These are phyloP conservation scores for Capniomyces stellatus DNA, from an alignment of 371 early-diverging fungal genomes.

Conservation along the genomic window DNA sequence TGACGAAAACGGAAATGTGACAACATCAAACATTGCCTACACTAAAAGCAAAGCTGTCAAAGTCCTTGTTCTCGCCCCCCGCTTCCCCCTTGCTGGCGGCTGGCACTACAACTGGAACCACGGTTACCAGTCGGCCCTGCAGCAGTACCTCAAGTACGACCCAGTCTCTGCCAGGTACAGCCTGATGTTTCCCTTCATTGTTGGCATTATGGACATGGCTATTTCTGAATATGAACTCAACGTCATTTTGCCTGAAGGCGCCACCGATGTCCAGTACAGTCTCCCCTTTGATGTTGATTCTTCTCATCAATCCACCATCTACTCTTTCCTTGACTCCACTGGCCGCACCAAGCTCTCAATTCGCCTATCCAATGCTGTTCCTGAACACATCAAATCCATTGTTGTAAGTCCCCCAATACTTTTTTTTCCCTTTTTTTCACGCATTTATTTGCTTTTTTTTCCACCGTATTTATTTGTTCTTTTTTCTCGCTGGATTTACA, in stretches of 20 bases:
- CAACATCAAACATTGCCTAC: constrained; percentile 50
- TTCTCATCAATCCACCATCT: constrained; percentile 3
- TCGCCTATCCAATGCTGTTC: constrained; percentile 1
- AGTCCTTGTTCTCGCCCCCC: constrained; percentile 54
- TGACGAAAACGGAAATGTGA: constrained; percentile 93
- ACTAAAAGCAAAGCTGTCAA: constrained; percentile 18
- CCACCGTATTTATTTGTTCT: not conserved
- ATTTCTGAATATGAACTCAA: constrained; percentile 44
- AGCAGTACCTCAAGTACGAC: constrained; percentile 30
- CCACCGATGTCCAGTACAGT: constrained; percentile 34
- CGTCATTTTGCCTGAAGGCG: constrained; percentile 84
- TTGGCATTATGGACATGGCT: constrained; percentile 38
- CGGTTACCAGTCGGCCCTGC: constrained; percentile 64
- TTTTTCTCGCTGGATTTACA: too few species aligned
- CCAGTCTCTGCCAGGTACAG: constrained; percentile 26
- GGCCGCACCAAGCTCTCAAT: constrained; percentile 18
- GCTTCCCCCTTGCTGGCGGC: constrained; percentile 88
- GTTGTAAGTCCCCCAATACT: not conserved
- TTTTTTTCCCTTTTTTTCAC: not conserved
- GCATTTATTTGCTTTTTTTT: not conserved
- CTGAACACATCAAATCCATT: not conserved
- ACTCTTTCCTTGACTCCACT: constrained; percentile 18
- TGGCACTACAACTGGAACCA: constrained; percentile 90
- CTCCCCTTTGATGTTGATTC: constrained; percentile 14
- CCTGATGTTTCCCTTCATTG: constrained; percentile 49